Evolutionary conservation across 345 rosid species (phyloP).

Genomic region (Pistacia atlantica): DNA sequence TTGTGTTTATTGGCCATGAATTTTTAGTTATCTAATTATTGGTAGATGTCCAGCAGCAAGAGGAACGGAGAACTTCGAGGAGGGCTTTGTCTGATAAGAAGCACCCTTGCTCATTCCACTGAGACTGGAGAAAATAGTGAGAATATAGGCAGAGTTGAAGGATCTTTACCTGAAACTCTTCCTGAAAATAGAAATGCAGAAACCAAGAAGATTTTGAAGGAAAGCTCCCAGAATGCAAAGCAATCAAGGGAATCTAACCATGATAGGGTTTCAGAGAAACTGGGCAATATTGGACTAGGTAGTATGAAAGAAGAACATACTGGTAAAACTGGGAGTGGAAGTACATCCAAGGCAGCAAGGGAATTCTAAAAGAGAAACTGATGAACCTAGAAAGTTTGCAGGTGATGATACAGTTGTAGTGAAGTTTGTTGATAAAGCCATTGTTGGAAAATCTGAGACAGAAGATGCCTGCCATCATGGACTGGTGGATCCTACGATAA

Average conservation of each 20-base stretch:
- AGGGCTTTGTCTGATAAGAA: conserved; percentile 33
- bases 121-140: conserved; percentile 33
- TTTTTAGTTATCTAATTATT: conserved; percentile 20
- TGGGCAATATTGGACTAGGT: neutral
- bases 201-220: conserved; percentile 7
- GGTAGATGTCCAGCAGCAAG: conserved; percentile 36
- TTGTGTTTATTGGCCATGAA: conserved; percentile 2
- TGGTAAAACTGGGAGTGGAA: conserved; percentile 7
- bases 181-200: neutral
- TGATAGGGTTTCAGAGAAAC: conserved; percentile 5
- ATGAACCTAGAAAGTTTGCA: conserved; percentile 24
- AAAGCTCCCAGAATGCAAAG: conserved; percentile 25
- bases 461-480: conserved; percentile 89
- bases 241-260: conserved; percentile 27
- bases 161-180: neutral
- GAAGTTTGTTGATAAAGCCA: conserved; percentile 68
- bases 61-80: conserved; percentile 40
- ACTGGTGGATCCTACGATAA: conserved; percentile 83
- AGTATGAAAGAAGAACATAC: conserved; percentile 11
- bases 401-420: conserved; percentile 55
- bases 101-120: conserved; percentile 9
- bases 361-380: conserved; percentile 27
- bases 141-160: conserved; percentile 19
- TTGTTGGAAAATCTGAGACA: conserved; percentile 71
- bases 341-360: conserved; percentile 28